Conservation (phyloP, 2,329 filamentous ascomycete genomes). For the Ceratocystis variospora region DNA sequence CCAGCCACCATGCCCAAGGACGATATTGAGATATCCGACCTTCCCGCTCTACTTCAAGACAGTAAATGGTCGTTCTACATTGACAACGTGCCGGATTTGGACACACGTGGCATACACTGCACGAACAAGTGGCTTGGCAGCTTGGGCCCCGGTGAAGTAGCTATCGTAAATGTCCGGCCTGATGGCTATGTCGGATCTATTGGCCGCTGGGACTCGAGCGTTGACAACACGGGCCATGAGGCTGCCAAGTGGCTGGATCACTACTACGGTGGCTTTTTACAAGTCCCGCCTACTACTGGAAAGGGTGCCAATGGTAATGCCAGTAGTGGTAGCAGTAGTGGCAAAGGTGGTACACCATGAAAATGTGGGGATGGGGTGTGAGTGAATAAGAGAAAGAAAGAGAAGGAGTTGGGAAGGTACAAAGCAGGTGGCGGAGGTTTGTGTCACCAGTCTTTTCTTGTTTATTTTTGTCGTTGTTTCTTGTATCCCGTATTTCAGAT, state of each 20-base stretch:
- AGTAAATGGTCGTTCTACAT: constrained; percentile 61
- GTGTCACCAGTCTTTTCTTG: constrained; percentile 1
- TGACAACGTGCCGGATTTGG: constrained; percentile 46
- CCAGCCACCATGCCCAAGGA: constrained; percentile 46
- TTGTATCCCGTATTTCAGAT: neutral
- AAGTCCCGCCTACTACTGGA: constrained; percentile 29
- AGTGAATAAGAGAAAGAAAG: neutral
- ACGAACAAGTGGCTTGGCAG: constrained; percentile 57
- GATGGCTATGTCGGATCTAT: constrained; percentile 63
- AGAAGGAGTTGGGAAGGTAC: neutral
- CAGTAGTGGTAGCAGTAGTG: neutral
- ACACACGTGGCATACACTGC: constrained; percentile 39
- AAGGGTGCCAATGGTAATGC: neutral
- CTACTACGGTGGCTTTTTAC: constrained; percentile 42
- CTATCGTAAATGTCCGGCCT: constrained; percentile 54
- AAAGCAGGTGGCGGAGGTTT: neutral
- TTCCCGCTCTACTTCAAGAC: constrained; percentile 47
- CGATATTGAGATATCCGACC: constrained; percentile 50
- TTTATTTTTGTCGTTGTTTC: neutral
- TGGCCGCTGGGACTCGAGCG: constrained; percentile 37
- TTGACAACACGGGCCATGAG: constrained; percentile 37
- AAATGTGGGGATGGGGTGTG: neutral
- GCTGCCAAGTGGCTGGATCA: constrained; percentile 42
- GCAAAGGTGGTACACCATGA: neutral
- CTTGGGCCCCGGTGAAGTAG: constrained; percentile 42